Percentiles rank a stretch among this genome's conserved stretches.
Conservation (phyloP, 306 rosid species). For the Vigna trinervia region DNA sequence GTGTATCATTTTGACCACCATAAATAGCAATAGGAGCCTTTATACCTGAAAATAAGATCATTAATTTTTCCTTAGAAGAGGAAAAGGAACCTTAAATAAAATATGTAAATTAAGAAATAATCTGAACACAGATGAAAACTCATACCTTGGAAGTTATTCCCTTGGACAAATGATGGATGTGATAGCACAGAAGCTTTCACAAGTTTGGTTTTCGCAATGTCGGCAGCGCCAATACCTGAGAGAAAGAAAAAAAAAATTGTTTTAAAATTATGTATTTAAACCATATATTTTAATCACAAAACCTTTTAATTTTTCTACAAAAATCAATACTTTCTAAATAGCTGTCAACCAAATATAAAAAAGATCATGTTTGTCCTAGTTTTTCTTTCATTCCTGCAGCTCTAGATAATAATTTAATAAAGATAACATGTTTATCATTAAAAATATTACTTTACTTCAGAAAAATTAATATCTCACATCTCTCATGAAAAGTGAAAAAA, state of each 20-base stretch:
- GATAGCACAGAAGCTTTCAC: constrained; percentile 59
- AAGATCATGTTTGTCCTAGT: too few species aligned
- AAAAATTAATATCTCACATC: too few species aligned
- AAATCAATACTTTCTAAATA: too few species aligned
- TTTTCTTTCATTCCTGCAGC: too few species aligned
- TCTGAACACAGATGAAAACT: constrained; percentile 7
- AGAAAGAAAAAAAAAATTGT: neutral
- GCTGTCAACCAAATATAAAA: too few species aligned
- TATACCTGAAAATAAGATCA: constrained; percentile 53
- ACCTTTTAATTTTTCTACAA: too few species aligned
- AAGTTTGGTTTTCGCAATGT: constrained; percentile 45
- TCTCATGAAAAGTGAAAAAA: neutral
- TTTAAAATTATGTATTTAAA: too few species aligned
- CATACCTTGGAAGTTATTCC: constrained; percentile 66
- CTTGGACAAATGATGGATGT: constrained; percentile 65
- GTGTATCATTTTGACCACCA: constrained; percentile 62
- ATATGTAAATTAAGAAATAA: constrained; percentile 27
- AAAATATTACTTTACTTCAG: too few species aligned
- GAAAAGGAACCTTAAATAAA: too few species aligned
- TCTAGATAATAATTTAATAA: too few species aligned
- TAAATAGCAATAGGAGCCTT: constrained; percentile 61
- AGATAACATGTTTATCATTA: too few species aligned
- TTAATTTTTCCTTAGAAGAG: neutral
- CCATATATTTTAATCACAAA: too few species aligned
- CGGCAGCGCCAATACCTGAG: constrained; percentile 64